Evolutionary conservation across 1,284 basidiomycete genomes (phyloP), one percentile per base, ranked within the genome.

Genomic region (Melanopsichium pennsylvanicum): DNA sequence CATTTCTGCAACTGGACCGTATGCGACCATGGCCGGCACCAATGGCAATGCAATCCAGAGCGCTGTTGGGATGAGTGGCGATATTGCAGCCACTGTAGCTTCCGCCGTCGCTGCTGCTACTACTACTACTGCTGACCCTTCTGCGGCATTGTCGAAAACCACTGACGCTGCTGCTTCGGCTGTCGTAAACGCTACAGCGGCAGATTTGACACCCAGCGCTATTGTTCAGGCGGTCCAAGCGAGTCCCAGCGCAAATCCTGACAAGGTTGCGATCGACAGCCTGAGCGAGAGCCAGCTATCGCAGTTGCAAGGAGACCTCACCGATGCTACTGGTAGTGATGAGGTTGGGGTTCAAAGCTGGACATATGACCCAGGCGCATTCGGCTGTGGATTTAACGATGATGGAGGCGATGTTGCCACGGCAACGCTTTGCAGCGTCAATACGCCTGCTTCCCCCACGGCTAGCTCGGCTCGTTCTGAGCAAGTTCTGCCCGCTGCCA

Each of bases 351-450:
- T 55, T 11, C 33, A 39, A 40, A 66, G 51, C 40, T 70, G 56
- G 56, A 61, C 60, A 3, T 61, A 54, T 32, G 47, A 50, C 16
- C 51, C 60, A 1, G 68, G 68, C n/a, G 68, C 68, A 2, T 66
- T 48, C 21, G 68, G 68, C 1, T 70, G 62, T 12, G 45, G 52
- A 1, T 58, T 66, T 10, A 27, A 16, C 9, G 23, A 26, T n/a
- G 37, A 36, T 13, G 48, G 15, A 1, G 32, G 26, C 9, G 48
- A 48, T 29, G 29, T 35, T 1, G 50, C 55, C 12, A 45, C 43
- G 4, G 62, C 58, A n/a, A 57, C 51, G 1, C 26, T 67, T 8
- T 70, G 68, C 47, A 48, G 46, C 27, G 57, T 58, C 21, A 43
- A 25, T 35, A 49, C 40, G 13, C 31, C 54, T 12, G 21, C 42